phyloP scores from a whole-genome alignment of 768 basidiomycete genomes.

The Lenzites betulinus region DNA sequence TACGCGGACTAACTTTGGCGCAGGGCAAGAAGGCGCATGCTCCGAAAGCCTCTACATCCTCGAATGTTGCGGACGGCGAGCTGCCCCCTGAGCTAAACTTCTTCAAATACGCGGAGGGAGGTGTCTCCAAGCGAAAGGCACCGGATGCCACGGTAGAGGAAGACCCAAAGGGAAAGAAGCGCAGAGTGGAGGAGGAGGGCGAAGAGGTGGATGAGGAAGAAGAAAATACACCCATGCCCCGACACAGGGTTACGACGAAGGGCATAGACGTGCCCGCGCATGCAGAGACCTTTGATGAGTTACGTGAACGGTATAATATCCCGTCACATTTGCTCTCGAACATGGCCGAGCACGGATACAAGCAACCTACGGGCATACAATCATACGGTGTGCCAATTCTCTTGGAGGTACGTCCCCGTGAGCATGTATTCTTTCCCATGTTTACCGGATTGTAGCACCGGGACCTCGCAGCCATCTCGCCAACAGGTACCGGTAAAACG shows the following conservation, averaged over 20 bases:
- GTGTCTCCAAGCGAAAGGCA: conserved; percentile 53
- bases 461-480: conserved; percentile 92
- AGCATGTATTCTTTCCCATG: neutral
- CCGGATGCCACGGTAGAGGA: conserved; percentile 5
- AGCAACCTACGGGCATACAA: conserved; percentile 79
- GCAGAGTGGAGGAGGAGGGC: conserved; percentile 28
- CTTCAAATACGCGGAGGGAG: conserved; percentile 80
- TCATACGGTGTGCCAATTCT: conserved; percentile 78
- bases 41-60: conserved; percentile 18
- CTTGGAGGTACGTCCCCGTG: conserved; percentile 56
- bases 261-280: conserved; percentile 68
- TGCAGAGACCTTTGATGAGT: conserved; percentile 57
- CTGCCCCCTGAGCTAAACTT: conserved; percentile 86
- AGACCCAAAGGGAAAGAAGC: conserved; percentile 30
- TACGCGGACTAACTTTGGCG: neutral
- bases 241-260: conserved; percentile 74
- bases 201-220: conserved; percentile 26
- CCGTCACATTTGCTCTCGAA: conserved; percentile 66
- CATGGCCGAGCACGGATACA: conserved; percentile 59
- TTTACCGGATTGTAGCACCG: conserved; percentile 50
- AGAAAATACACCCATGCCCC: conserved; percentile 34
- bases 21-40: conserved; percentile 12
- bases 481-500: conserved; percentile 98
- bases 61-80: conserved; percentile 41
- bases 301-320: conserved; percentile 59